Percentiles rank a stretch among this genome's conserved stretches.
Evolutionary conservation across 2,329 filamentous ascomycete species (phyloP).

Genomic region (Pezicula radicicola): DNA sequence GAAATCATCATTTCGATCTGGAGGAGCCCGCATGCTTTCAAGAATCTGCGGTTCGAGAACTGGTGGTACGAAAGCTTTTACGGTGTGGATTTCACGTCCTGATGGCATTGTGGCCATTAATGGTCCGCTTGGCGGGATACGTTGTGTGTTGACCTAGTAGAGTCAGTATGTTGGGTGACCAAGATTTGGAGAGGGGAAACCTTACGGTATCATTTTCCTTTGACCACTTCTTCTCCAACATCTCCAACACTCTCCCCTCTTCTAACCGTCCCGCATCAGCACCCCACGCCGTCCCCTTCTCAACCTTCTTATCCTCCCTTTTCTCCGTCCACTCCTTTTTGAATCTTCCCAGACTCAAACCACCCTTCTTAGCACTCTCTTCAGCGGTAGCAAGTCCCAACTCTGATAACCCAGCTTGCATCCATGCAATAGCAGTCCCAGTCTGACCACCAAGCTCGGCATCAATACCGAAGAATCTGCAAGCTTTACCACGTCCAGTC

Average conservation of each 20-base stretch:
- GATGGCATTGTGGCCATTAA: constrained; percentile 79
- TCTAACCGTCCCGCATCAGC: constrained; percentile 81
- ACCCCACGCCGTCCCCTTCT: constrained; percentile 72
- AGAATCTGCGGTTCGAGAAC: constrained; percentile 63
- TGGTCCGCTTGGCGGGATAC: constrained; percentile 67
- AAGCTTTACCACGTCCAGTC: constrained; percentile 79
- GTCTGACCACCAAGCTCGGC: constrained; percentile 79
- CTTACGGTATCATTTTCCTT: constrained; percentile 89
- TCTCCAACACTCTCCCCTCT: constrained; percentile 80
- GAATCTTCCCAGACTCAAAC: constrained; percentile 55
- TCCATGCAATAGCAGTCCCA: constrained; percentile 83
- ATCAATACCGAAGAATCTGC: constrained; percentile 87
- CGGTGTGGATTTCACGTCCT: constrained; percentile 78
- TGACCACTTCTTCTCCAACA: constrained; percentile 85
- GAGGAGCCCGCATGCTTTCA: constrained; percentile 55
- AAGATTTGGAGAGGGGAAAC: constrained; percentile 6
- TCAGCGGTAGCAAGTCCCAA: constrained; percentile 58
- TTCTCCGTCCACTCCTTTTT: constrained; percentile 75
- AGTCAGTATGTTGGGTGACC: constrained; percentile 2
- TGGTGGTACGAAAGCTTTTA: constrained; percentile 66
- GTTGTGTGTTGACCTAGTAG: constrained; percentile 72
- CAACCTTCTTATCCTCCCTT: constrained; percentile 75
- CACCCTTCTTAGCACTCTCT: constrained; percentile 45
- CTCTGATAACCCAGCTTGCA: constrained; percentile 72
- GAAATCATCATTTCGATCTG: constrained; percentile 42